These are phyloP conservation scores for Lactarius quietus DNA, from an alignment of 768 basidiomycete species.

Conservation along the genomic window DNA sequence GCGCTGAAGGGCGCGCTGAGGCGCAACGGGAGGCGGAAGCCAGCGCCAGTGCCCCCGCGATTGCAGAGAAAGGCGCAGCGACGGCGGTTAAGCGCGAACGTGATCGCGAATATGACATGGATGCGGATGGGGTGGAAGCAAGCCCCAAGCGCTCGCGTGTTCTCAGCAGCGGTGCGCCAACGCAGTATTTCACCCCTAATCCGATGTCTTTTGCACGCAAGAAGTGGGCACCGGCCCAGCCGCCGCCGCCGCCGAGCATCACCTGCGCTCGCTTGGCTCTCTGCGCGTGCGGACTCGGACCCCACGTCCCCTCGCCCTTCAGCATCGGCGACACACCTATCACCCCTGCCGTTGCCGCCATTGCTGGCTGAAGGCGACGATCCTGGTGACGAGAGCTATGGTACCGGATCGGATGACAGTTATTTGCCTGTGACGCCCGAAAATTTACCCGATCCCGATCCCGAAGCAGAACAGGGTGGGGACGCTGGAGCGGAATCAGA, in stretches of 20 bases:
- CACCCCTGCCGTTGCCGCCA: background rate
- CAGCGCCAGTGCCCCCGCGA: background rate
- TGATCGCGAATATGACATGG: constrained; percentile 14
- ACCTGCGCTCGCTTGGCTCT: constrained; percentile 17
- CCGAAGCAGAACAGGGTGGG: constrained; percentile 5
- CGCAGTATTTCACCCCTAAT: constrained; percentile 32
- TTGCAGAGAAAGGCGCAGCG: background rate
- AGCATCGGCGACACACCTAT: background rate
- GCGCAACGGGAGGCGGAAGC: constrained; percentile 19
- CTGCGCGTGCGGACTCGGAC: constrained; percentile 1
- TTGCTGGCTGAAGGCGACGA: constrained; percentile 4
- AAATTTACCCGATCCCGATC: constrained; percentile 11
- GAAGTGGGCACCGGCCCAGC: constrained; percentile 31
- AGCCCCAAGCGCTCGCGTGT: constrained; percentile 12
- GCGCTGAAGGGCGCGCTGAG: constrained; percentile 26
- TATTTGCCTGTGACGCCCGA: constrained; percentile 28
- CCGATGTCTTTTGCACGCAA: constrained; percentile 36
- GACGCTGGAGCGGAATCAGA: constrained; percentile 24
- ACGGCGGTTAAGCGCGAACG: constrained; percentile 22
- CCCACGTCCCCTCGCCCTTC: background rate
- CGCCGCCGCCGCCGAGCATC: constrained; percentile 16
- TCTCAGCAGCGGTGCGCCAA: constrained; percentile 7
- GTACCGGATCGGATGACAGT: constrained; percentile 26
- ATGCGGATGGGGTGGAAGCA: background rate
- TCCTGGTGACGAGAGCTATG: constrained; percentile 7